Evolutionary conservation across 2,329 filamentous ascomycete genomes (phyloP).

Genomic region (Pestalotiopsis fici): DNA sequence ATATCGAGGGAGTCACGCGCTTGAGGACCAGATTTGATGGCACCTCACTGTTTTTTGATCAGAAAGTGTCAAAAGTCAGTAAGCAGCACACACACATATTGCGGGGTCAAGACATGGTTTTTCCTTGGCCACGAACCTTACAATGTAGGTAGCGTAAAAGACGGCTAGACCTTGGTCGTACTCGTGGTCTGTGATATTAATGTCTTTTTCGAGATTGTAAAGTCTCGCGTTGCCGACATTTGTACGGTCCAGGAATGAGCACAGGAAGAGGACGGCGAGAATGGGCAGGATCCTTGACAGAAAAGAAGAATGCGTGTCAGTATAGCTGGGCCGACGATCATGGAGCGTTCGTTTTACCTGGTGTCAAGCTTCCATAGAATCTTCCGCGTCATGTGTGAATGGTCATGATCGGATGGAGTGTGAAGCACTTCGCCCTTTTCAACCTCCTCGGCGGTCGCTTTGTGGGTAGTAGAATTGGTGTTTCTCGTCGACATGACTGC

Average conservation of each 20-base stretch:
- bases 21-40: constrained; percentile 67
- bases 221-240: constrained; percentile 74
- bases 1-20: constrained; percentile 58
- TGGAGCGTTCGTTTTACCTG: constrained; percentile 33
- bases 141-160: constrained; percentile 67
- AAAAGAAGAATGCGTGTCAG: neutral
- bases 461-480: constrained; percentile 14
- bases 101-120: neutral
- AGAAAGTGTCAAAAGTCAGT: neutral
- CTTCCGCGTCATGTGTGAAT: constrained; percentile 35
- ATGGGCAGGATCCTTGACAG: constrained; percentile 57
- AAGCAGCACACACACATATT: neutral
- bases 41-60: constrained; percentile 48
- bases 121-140: constrained; percentile 41
- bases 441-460: constrained; percentile 23
- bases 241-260: constrained; percentile 67
- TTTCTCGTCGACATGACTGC: constrained; percentile 3
- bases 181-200: constrained; percentile 60
- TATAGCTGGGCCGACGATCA: neutral
- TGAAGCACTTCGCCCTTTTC: constrained; percentile 20
- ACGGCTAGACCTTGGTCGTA: constrained; percentile 66
- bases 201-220: constrained; percentile 58
- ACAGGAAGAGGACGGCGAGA: constrained; percentile 65
- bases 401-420: constrained; percentile 12
- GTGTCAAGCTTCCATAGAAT: constrained; percentile 56